Base-by-base conservation (phyloP, 768 basidiomycete species). In the Mycena alexandri region DNA sequence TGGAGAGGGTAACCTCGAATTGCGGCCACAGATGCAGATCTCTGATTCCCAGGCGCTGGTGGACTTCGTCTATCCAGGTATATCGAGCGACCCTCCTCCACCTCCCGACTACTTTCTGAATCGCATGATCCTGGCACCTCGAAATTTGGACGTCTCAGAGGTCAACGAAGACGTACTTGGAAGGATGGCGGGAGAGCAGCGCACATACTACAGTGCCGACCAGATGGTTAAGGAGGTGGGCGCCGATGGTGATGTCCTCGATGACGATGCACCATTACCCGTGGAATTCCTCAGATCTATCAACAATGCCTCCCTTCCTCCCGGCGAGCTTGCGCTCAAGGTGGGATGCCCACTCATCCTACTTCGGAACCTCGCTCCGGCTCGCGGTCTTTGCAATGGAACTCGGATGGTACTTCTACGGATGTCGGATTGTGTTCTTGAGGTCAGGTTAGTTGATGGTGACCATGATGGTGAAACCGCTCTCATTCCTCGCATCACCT, bases 401-500 rank as follows among this genome's bases (percentile, higher is more conserved):
- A 77, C 76, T 0, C 69, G 73, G 1, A 68, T 76, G 70, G 62
- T 78, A 41, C 29, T 79, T 1, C 65, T 56, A 21, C 51, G 51
- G 17, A 71, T 74, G 44, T 42, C 22, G 6, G 24, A 41, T 1
- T 46, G 75, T 17, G 72, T 80, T 13, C 51, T 85, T 0, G 74
- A 83, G 70, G 76, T 69, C 22, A 34, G 65, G 2, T 61, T 84
- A 11, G 42, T 85, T 3, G 81, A 80, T 19, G 82, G 84, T 0
- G 73, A 78, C 5, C 76, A 79, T 72, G 64, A 74, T 63, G 81
- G 82, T 1, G 54, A 81, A 19, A 68, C 61, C 1, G 78, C 71
- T 2, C 71, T 83, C 47, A 83, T 84, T 57, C 82, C 83, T 14
- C 61, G 80, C 1, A 80, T 84, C 13, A 69, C 73, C 0, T 63